Evolutionary conservation across 1,139 yeast species (phyloP).

Genomic region (Debaryomyces psychrophilus): DNA sequence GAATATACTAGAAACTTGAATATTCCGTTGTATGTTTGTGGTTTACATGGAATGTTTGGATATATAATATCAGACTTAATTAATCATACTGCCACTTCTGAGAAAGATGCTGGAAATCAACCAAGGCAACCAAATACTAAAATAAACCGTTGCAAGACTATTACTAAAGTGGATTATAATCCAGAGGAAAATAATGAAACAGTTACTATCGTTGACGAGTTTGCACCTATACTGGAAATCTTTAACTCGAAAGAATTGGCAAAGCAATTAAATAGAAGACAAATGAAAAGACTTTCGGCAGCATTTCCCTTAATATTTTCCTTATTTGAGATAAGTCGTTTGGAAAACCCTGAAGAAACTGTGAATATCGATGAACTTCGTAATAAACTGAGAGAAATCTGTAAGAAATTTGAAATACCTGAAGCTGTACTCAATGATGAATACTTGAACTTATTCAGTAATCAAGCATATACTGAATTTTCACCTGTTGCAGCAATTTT

Average conservation of each 20-base stretch:
- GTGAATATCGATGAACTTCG: constrained; percentile 38
- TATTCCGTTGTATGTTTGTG: constrained; percentile 70
- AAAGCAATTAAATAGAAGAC: constrained; percentile 54
- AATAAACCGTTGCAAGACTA: constrained; percentile 54
- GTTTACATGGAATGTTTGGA: constrained; percentile 81
- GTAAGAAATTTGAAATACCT: constrained; percentile 41
- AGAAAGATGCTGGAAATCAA: constrained; percentile 53
- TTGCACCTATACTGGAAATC: constrained; percentile 35
- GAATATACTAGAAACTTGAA: constrained; percentile 53
- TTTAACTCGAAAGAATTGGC: constrained; percentile 44
- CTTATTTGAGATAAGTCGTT: constrained; percentile 44
- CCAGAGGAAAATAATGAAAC: constrained; percentile 47
- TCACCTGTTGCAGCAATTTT: constrained; percentile 86
- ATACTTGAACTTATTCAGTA: constrained; percentile 42
- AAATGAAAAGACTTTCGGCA: constrained; percentile 59
- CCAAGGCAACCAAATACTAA: constrained; percentile 47
- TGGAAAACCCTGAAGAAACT: constrained; percentile 29
- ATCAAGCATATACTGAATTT: constrained; percentile 68
- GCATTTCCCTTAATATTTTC: constrained; percentile 67
- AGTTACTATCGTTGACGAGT: constrained; percentile 60
- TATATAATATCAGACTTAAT: constrained; percentile 80
- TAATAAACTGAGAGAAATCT: constrained; percentile 25
- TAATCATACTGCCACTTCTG: constrained; percentile 53
- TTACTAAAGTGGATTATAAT: constrained; percentile 46
- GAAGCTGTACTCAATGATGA: constrained; percentile 38